A percentile compares a stretch with the other conserved stretches of the same genome.
These are phyloP conservation scores for Aciculosporium take DNA, from an alignment of 2,329 filamentous ascomycete genomes.

Conservation along the genomic window DNA sequence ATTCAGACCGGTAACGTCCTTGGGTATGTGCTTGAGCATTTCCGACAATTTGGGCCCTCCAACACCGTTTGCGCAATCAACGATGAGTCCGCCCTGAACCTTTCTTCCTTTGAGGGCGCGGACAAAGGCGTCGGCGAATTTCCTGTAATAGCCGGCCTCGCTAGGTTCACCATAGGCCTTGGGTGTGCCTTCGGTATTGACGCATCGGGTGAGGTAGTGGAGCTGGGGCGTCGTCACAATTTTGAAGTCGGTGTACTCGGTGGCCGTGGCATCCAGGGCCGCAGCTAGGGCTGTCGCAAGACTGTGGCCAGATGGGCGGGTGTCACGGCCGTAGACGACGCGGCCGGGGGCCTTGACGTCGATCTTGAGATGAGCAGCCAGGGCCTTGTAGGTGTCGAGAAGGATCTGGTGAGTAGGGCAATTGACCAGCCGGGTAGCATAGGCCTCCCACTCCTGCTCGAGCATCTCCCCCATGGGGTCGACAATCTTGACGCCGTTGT, in stretches of 20 bases:
- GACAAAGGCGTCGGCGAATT: conserved; percentile 73
- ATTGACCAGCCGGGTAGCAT: conserved; percentile 84
- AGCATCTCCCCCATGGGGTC: conserved; percentile 98
- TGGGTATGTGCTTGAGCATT: conserved; percentile 68
- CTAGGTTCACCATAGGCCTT: conserved; percentile 80
- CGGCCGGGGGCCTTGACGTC: conserved; percentile 56
- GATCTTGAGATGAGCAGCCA: conserved; percentile 64
- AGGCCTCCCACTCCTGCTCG: conserved; percentile 84
- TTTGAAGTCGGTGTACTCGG: conserved; percentile 71
- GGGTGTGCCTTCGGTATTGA: conserved; percentile 81
- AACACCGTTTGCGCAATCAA: conserved; percentile 95
- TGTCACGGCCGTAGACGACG: conserved; percentile 85
- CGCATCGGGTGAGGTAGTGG: conserved; percentile 87
- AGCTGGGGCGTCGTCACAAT: conserved; percentile 93
- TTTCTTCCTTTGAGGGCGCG: conserved; percentile 66
- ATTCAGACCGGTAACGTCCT: conserved; percentile 55
- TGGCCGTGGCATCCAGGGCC: conserved; percentile 61
- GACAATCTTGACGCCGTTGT: conserved; percentile 91
- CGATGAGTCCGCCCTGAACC: conserved; percentile 58
- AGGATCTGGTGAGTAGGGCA: conserved; percentile 61
- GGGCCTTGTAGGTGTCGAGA: conserved; percentile 57
- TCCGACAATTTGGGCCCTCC: conserved; percentile 82
- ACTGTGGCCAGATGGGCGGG: conserved; percentile 75
- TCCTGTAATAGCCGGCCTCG: conserved; percentile 89
- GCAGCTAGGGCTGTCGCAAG: conserved; percentile 68